Evolutionary conservation across 225 moss, liverwort and hornwort species (phyloP).

Genomic region (Climacium dendroides): DNA sequence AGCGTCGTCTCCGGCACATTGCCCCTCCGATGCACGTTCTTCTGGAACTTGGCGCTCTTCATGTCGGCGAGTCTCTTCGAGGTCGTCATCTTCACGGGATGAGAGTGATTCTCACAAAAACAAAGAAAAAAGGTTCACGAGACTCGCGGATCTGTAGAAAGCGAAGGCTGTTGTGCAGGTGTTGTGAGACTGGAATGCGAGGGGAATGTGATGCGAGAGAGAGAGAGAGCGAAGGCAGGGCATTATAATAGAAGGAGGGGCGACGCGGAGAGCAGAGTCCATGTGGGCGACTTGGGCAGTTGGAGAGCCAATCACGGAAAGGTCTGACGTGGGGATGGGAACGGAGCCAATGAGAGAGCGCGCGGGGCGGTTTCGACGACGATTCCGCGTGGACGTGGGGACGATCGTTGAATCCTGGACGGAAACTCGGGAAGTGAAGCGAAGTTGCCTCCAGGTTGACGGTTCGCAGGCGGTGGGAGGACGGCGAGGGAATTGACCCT

Average conservation of each 20-base stretch:
- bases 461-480: not conserved
- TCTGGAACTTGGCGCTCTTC: conserved; percentile 97
- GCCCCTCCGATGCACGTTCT: conserved; percentile 84
- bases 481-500: too few relatives aligned
- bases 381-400: not conserved
- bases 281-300: not conserved
- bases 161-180: too few relatives aligned
- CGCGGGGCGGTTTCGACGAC: not conserved
- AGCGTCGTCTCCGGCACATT: conserved; percentile 63
- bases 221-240: not conserved
- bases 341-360: not conserved
- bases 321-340: not conserved
- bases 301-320: not conserved
- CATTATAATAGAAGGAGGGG: not conserved
- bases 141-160: not conserved
- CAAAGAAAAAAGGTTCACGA: not conserved
- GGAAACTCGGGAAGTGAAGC: not conserved
- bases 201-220: not conserved
- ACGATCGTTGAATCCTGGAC: not conserved
- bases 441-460: not conserved
- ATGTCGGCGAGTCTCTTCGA: conserved; percentile 73
- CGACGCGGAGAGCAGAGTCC: not conserved
- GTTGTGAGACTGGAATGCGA: not conserved
- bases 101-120: not conserved
- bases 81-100: conserved; percentile 43